These are phyloP conservation scores for Austropuccinia psidii DNA, from an alignment of 1,284 basidiomycete genomes.

Conservation along the genomic window DNA sequence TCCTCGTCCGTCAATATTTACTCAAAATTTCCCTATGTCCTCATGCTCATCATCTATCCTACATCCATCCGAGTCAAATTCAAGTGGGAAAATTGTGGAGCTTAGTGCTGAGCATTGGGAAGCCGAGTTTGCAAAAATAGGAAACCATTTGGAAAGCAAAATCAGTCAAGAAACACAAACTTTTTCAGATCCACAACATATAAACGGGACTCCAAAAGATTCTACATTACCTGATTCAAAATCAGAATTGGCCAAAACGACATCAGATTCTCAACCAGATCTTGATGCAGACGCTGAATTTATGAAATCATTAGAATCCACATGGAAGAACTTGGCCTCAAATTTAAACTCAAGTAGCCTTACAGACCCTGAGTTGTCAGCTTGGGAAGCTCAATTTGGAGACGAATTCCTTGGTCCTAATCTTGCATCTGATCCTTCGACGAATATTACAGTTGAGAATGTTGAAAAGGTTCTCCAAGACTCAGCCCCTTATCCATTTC, in stretches of 20 bases:
- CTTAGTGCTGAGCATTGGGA: constrained; percentile 43
- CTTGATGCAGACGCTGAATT: constrained; percentile 48
- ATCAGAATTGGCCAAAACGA: neutral
- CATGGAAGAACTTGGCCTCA: constrained; percentile 42
- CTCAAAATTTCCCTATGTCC: no score
- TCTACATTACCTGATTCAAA: neutral
- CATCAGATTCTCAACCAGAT: constrained; percentile 45
- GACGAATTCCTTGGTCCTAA: constrained; percentile 39
- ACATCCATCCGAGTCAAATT: constrained; percentile 38
- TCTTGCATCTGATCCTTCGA: constrained; percentile 24
- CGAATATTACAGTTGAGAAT: constrained; percentile 40
- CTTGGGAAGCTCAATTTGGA: constrained; percentile 44
- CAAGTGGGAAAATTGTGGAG: constrained; percentile 43
- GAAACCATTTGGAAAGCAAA: constrained; percentile 12
- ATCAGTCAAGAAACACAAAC: neutral
- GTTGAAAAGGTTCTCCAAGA: constrained; percentile 42
- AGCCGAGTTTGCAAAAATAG: constrained; percentile 36
- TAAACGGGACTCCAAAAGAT: neutral
- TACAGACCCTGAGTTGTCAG: constrained; percentile 59
- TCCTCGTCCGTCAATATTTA: constrained; percentile 2
- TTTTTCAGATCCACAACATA: neutral
- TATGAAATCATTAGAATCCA: constrained; percentile 46
- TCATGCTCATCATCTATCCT: neutral
- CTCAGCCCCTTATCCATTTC: constrained; percentile 41
- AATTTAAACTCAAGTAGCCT: constrained; percentile 53